Evolutionary conservation across 805 yeast species (phyloP), one percentile per base, ranked within the genome.

Genomic region (Blastobotrys muscicola): DNA sequence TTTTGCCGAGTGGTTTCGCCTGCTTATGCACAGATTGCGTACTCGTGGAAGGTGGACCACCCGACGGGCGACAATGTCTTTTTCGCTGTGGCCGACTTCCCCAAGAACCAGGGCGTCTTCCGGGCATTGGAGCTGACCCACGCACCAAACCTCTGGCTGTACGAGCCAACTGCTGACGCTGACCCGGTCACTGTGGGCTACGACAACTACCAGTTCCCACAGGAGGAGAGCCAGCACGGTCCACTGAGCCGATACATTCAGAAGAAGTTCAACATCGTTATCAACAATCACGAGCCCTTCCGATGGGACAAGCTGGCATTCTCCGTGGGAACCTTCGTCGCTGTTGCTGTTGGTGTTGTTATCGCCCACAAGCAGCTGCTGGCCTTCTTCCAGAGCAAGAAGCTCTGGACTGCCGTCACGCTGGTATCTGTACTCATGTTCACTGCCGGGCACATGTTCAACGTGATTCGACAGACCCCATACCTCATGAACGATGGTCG

Each of bases 401-500:
- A 73, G 39, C 56, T 84, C 33, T 92, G 97, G 97, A 82, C 84
- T 36, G 74, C 78, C 1, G 37, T 74, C 8, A 72, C 84, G 2
- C 68, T 84, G n/a, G 66, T 82, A 45, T 53, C 74, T 13, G 72
- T 85, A 32, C 67, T 89, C 47, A 65, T 87, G 52, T 84, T 89
- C 69, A 78, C 75, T 39, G 70, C 90, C 6, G 98, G 98, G 12
- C 83, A 87, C 65, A 92, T 92, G 98, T 92, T 78, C 73, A 89
- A 86, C 61, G 74, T 76, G 52, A 92, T 92, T 50, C 77, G 97
- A 62, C 74, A 74, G 33, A 71, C 80, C 5, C 87, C 72, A 29
- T 67, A 71, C 49, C 68, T 74, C 32, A 74, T 74, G 29, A 60
- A 62, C 36, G 60, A 62, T 36, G 60, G 59, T 32, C 52, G 60